These are phyloP conservation scores for Cinchona pubescens DNA, from an alignment of 257 asterid genomes.

Conservation along the genomic window DNA sequence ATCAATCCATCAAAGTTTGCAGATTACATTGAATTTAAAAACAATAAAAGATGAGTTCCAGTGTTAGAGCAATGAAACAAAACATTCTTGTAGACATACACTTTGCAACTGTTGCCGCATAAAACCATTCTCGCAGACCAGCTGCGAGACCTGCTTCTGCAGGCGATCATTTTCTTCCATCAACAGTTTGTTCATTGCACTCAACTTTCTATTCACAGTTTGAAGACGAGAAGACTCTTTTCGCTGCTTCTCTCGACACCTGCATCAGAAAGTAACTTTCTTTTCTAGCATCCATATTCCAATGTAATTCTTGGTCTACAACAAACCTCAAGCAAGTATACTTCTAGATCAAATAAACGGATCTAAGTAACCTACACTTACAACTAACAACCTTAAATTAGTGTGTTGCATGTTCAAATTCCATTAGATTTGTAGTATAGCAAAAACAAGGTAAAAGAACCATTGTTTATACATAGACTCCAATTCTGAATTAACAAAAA, in stretches of 20 bases:
- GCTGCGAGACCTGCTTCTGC: constrained; percentile 93
- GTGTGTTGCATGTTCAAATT: neutral
- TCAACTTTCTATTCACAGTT: constrained; percentile 76
- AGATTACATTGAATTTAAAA: neutral
- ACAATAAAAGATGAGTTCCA: neutral
- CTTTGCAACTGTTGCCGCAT: constrained; percentile 78
- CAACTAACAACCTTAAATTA: constrained; percentile 6
- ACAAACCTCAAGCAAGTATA: constrained; percentile 3
- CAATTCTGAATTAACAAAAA: neutral
- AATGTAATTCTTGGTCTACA: constrained; percentile 6
- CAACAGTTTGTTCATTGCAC: constrained; percentile 82
- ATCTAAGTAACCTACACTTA: neutral
- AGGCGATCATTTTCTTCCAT: constrained; percentile 97
- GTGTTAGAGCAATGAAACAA: neutral
- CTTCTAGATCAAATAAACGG: neutral
- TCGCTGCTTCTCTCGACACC: constrained; percentile 95
- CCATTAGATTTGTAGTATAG: neutral
- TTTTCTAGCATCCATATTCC: neutral
- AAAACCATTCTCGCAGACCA: constrained; percentile 77
- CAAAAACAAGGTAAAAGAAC: neutral
- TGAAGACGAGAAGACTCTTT: constrained; percentile 79
- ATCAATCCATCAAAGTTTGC: neutral
- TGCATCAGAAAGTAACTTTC: constrained; percentile 22
- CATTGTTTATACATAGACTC: neutral
- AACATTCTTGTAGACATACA: constrained; percentile 44